Base-by-base conservation (phyloP, 78 protist species). In the Dictyostelium firmibasis region DNA sequence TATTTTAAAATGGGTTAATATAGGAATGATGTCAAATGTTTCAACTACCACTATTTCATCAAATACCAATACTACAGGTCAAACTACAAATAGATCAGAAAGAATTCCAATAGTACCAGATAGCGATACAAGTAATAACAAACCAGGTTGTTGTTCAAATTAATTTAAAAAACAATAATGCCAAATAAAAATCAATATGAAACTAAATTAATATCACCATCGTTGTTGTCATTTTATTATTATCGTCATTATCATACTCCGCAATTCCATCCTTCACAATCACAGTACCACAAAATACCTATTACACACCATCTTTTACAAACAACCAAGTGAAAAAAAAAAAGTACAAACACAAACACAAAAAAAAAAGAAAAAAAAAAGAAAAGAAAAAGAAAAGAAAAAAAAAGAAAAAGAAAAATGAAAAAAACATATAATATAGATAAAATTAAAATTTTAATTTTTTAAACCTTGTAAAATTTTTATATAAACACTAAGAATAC, bases 41-140 rank as follows among this genome's bases (percentile, higher is more conserved):
- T 50, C 84, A 57, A 69, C 9, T 38, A 7, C 70, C 0, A 57
- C 57, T 23, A 50, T 44, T 41, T 23, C 20, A 60, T 25, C 92
- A 62, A 27, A 33, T 36, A 47, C 29, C 16, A 53, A 35, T 14
- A 3, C 76, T 75, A 33, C 43, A 31, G 79, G 44, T 16, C 33
- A 44, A 57, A 77, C 84, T n/a, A 35, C 92, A 60, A 86, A 57
- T 53, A 75, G 85, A 77, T 31, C 83, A 60, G 92, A 77, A 27
- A 86, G 92, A 77, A 86, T 86, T 77, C 92, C 92, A 77, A 86
- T 86, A 20, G 92, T 86, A 20, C 92, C 92, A 25, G 92, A 86
- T 53, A 35, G 60, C 67, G 81, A 70, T 11, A 7, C 16, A 27
- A 20, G 67, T 9, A 79, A 41, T 14, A 27, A n/a, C 10, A 7